phyloP scores from a whole-genome alignment of 2,329 filamentous ascomycete species.

The Camillea tinctor region DNA sequence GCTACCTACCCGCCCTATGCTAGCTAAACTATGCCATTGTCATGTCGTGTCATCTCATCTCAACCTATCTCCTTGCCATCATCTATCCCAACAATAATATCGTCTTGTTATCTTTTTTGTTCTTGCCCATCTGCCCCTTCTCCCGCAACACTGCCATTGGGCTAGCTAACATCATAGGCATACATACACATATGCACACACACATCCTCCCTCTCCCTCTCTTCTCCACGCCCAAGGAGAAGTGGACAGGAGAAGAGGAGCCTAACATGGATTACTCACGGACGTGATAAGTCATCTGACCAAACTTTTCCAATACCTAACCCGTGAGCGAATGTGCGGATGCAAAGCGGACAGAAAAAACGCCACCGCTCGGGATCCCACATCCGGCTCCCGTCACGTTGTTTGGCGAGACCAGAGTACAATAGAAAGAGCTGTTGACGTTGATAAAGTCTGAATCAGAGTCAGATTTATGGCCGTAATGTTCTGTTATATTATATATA shows the following conservation, averaged over 20 bases:
- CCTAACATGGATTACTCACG: background rate
- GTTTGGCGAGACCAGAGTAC: no score
- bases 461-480: no score
- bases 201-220: no score
- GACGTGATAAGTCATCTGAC: background rate
- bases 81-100: background rate
- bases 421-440: no score
- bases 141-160: background rate
- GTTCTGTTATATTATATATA: no score
- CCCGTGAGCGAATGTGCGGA: background rate
- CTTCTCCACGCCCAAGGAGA: no score
- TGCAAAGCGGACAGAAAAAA: background rate
- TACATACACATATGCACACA: no score
- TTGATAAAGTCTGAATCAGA: no score
- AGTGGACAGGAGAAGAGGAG: background rate
- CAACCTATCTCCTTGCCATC: background rate
- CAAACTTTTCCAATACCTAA: no score
- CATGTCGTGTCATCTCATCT: background rate
- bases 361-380: background rate
- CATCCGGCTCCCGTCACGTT: background rate
- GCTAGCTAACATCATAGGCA: background rate
- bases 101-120: background rate
- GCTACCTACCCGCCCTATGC: no score
- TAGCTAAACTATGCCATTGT: no score
- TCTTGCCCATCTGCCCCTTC: background rate